A percentile compares a stretch with the other conserved stretches of the same genome.
phyloP scores from a whole-genome alignment of 768 basidiomycete genomes.

The Hericium rajendrae region DNA sequence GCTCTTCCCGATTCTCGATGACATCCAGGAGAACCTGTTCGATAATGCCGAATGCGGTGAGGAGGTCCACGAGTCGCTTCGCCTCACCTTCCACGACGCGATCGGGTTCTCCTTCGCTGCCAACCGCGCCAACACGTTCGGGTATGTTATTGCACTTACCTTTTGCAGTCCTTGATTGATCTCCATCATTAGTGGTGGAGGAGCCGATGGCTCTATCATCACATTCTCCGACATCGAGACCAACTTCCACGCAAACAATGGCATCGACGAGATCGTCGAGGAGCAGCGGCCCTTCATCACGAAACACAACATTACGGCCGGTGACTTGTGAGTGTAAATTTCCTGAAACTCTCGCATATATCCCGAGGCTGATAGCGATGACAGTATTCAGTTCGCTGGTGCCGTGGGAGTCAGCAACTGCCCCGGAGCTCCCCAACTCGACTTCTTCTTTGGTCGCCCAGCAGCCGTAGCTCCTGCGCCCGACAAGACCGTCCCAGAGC shows the following conservation, averaged over 20 bases:
- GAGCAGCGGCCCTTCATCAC: conserved; percentile 27
- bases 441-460: conserved; percentile 25
- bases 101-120: conserved; percentile 7
- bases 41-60: conserved; percentile 21
- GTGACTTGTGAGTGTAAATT: conserved; percentile 33
- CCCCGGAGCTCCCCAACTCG: conserved; percentile 23
- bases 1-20: conserved; percentile 22
- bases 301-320: conserved; percentile 28
- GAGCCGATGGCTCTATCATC: conserved; percentile 19
- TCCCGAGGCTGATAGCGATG: not conserved
- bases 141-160: not conserved
- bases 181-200: conserved; percentile 14
- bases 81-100: conserved; percentile 22
- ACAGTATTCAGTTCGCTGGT: conserved; percentile 25
- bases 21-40: conserved; percentile 23
- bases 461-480: conserved; percentile 21
- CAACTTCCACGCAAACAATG: conserved; percentile 14
- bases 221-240: conserved; percentile 8
- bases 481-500: conserved; percentile 27
- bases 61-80: conserved; percentile 21
- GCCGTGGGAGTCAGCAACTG: conserved; percentile 27
- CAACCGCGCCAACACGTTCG: not conserved
- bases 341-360: not conserved
- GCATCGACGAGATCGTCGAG: conserved; percentile 12
- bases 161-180: not conserved